Base-by-base conservation (phyloP, 257 asterid genomes). In the Verbena officinalis region DNA sequence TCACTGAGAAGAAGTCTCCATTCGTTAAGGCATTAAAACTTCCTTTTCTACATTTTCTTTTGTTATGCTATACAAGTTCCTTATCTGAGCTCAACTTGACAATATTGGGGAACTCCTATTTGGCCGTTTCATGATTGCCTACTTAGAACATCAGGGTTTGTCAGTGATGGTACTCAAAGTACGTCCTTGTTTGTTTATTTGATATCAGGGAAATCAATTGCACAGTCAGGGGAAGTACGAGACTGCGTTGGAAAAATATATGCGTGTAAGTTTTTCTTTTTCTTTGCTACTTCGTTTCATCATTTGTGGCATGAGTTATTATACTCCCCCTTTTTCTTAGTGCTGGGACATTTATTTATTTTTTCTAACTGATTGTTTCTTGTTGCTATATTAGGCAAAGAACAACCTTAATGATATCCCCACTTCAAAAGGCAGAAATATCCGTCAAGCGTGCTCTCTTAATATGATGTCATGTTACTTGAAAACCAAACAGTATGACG, bases 381-480 rank as follows among this genome's bases (percentile, higher is more conserved):
- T 33, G 52, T 65, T 51, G 53, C 4, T 16, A 51, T 24, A 50
- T 74, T 72, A 94, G 99, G 97, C 99, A 40, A 94, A 90, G 89
- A 86, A 84, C 19, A 90, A 86, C 72, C 83, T 94, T 70, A 81
- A 84, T 79, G 90, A 73, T 56, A 59, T 84, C 57, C 91, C 95
- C 48, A 74, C 77, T 43, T 77, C 93, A 14, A 86, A 81, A 68
- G 88, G 91, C 68, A 80, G 89, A 75, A 75, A 55, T 73, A 64
- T 94, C 68, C 80, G 84, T 51, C 73, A 80, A 71, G 88, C 85
- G 6, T 94, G 99, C 80, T 90, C 99, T 53, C 93, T 90, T 75
- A 94, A 94, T 72, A 76, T 86, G 87, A 94, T 90, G 99, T 94
- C 99, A 13, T 94, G 97, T 79, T 90, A 78, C 87, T 77, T 90